phyloP scores from a whole-genome alignment of 371 early-diverging fungal genomes.

The Funneliformis caledonium region DNA sequence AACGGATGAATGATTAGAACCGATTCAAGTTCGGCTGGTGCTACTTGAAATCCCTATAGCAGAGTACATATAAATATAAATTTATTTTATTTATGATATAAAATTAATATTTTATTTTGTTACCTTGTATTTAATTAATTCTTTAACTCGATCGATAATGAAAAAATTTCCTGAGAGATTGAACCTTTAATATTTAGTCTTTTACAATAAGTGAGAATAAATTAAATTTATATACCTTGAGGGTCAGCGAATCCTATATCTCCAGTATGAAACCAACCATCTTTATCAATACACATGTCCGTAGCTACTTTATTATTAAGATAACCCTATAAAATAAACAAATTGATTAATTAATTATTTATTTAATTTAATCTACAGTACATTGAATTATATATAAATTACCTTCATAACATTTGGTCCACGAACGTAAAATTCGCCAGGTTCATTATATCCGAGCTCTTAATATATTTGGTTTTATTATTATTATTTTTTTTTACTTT shows the following conservation, averaged over 20 bases:
- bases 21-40: slow-evolving; percentile 88
- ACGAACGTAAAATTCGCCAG: slow-evolving; percentile 79
- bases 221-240: slow-evolving; percentile 54
- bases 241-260: slow-evolving; percentile 63
- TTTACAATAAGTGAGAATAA: slow-evolving; percentile 44
- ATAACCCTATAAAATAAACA: slow-evolving; percentile 55
- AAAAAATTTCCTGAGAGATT: slow-evolving; percentile 61
- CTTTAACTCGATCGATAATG: slow-evolving; percentile 63
- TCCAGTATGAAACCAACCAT: slow-evolving; percentile 84
- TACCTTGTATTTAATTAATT: slow-evolving; percentile 55
- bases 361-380: not conserved
- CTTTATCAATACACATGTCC: slow-evolving; percentile 60
- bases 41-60: slow-evolving; percentile 66
- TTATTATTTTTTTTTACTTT: not conserved
- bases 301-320: slow-evolving; percentile 73
- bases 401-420: slow-evolving; percentile 82
- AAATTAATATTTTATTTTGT: not conserved
- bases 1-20: slow-evolving; percentile 69
- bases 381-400: not conserved
- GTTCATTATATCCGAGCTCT: slow-evolving; percentile 60
- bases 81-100: not conserved
- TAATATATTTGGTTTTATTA: not conserved
- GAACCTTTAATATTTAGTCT: not conserved
- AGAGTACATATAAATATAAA: slow-evolving; percentile 25
- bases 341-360: no score